Evolutionary conservation across 371 early-diverging fungal species (phyloP).

Genomic region (Lichtheimia ornata): DNA sequence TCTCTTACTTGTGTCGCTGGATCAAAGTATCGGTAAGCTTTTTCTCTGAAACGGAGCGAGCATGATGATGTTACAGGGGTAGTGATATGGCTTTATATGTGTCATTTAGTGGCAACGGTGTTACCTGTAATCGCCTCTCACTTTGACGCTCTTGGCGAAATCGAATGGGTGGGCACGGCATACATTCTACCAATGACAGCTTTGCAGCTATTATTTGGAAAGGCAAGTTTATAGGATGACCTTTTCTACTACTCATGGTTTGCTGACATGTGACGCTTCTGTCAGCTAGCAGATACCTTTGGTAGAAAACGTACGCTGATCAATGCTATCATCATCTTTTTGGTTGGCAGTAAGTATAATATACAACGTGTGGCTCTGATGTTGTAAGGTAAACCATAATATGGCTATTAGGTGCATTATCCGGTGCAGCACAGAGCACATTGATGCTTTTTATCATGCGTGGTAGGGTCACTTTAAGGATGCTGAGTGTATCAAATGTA

Average conservation of each 20-base stretch:
- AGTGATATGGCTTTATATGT: no score
- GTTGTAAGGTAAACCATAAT: not conserved
- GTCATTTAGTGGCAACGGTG: conserved; percentile 26
- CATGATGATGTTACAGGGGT: no score
- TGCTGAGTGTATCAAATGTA: not conserved
- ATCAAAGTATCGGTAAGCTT: conserved; percentile 15
- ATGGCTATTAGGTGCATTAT: conserved; percentile 1
- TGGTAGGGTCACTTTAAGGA: not conserved
- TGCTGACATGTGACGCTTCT: no score
- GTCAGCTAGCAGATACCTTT: conserved; percentile 12
- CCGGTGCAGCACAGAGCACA: conserved; percentile 7
- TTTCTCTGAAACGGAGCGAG: not conserved
- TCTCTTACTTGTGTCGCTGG: conserved; percentile 13
- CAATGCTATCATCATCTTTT: conserved; percentile 51
- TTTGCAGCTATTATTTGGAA: conserved; percentile 45
- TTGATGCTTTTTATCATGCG: conserved; percentile 10
- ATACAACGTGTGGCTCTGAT: not conserved
- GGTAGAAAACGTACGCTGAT: conserved; percentile 12
- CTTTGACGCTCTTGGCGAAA: conserved; percentile 52
- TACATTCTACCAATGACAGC: conserved; percentile 43
- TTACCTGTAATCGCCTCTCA: conserved; percentile 40
- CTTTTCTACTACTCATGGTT: not conserved
- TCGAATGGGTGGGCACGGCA: conserved; percentile 64
- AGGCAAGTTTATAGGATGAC: conserved; percentile 1
- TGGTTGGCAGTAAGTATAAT: conserved; percentile 44